Conservation (phyloP, 2,329 filamentous ascomycete species). For the Paracorniculantispora psalliotae region DNA sequence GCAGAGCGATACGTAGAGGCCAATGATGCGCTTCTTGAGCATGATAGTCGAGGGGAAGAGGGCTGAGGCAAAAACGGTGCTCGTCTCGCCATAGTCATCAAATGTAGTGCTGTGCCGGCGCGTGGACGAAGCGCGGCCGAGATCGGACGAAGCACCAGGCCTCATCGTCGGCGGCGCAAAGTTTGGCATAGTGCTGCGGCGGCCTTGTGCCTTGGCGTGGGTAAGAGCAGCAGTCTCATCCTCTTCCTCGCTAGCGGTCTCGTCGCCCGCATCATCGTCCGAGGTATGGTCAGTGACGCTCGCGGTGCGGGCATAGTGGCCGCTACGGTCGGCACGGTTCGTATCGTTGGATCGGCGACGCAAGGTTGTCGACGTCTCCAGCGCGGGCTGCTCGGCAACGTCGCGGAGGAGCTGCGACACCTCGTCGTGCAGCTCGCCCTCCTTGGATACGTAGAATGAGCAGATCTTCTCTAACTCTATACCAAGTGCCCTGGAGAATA, state of each 20-base stretch:
- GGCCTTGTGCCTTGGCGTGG: conserved; percentile 34
- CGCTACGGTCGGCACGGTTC: conserved; percentile 16
- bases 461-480: conserved; percentile 91
- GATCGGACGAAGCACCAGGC: conserved; percentile 58
- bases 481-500: conserved; percentile 78
- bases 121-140: conserved; percentile 40
- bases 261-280: conserved; percentile 54
- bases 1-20: conserved; percentile 85
- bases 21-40: conserved; percentile 85
- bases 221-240: conserved; percentile 54
- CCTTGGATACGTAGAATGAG: conserved; percentile 85
- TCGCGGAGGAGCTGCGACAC: conserved; percentile 73
- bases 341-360: conserved; percentile 28
- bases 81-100: conserved; percentile 75
- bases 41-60: conserved; percentile 67
- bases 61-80: conserved; percentile 53
- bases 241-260: conserved; percentile 62
- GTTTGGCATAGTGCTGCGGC: conserved; percentile 32
- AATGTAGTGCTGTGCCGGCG: conserved; percentile 63
- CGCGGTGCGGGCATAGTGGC: conserved; percentile 21
- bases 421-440: conserved; percentile 79
- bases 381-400: conserved; percentile 58
- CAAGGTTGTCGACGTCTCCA: conserved; percentile 35
- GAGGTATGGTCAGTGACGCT: conserved; percentile 42
- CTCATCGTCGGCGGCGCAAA: conserved; percentile 44